Conservation (phyloP, 176 grass and related monocot genomes). For the Triticum timopheevii region DNA sequence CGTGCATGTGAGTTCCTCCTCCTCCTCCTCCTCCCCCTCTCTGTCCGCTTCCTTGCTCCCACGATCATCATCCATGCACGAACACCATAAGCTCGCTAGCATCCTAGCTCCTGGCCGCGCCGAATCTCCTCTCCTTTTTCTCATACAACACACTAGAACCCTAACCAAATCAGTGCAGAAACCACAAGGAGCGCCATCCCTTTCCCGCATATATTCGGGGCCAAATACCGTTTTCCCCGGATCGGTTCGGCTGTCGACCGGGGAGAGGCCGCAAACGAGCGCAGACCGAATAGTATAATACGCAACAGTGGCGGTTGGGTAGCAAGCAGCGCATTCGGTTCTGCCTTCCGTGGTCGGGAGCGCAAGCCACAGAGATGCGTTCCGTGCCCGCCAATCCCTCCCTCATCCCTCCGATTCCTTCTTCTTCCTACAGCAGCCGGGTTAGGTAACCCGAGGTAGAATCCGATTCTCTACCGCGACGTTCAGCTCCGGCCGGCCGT, state of each 20-base stretch:
- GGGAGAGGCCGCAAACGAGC: not conserved
- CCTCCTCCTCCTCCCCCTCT: not conserved
- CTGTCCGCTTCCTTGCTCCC: not conserved
- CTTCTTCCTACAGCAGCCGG: not conserved
- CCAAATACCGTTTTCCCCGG: not conserved
- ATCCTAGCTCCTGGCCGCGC: too few species aligned
- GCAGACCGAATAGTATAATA: not conserved
- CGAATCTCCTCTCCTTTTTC: too few species aligned
- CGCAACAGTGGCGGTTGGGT: not conserved
- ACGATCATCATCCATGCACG: not conserved
- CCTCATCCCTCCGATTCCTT: not conserved
- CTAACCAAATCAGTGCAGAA: not conserved
- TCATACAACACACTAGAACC: not conserved
- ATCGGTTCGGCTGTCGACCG: not conserved
- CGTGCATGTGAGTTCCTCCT: conserved; percentile 7
- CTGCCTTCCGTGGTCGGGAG: conserved; percentile 26
- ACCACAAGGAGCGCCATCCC: not conserved
- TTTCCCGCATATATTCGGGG: not conserved
- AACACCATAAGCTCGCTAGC: not conserved
- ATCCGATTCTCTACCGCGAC: not conserved
- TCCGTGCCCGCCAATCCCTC: not conserved
- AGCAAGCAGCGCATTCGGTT: not conserved
- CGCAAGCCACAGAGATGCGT: not conserved
- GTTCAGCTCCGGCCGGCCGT: too few species aligned
- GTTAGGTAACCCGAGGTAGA: not conserved